phyloP scores from a whole-genome alignment of 495 filamentous ascomycete species.

The Aspergillus sclerotiicarbonarius region DNA sequence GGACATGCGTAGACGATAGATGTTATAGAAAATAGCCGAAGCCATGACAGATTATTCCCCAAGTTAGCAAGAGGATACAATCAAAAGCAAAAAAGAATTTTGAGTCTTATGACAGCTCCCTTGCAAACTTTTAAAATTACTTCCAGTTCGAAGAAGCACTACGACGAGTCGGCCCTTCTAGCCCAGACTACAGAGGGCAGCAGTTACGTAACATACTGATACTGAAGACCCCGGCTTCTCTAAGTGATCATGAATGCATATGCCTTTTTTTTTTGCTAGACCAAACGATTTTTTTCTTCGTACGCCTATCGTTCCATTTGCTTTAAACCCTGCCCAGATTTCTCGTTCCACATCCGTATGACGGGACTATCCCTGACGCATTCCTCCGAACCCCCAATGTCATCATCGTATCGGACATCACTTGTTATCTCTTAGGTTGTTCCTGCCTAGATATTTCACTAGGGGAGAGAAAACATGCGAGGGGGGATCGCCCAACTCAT shows the following conservation, averaged over 20 bases:
- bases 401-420: background rate
- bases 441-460: background rate
- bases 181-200: no score
- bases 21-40: slow-evolving; percentile 12
- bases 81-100: background rate
- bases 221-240: background rate
- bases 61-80: slow-evolving; percentile 2
- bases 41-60: slow-evolving; percentile 5
- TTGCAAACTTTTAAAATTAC: no score
- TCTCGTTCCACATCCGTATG: background rate
- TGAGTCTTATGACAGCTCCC: background rate
- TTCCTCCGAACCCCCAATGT: no score
- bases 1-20: slow-evolving; percentile 14
- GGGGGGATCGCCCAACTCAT: background rate
- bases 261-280: background rate
- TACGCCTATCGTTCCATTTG: background rate
- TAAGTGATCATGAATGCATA: background rate
- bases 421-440: background rate
- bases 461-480: background rate
- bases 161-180: no score
- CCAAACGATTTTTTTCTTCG: background rate
- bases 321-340: background rate
- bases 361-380: background rate
- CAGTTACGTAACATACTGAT: no score
- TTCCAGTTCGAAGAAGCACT: no score